Base-by-base conservation (phyloP, 805 yeast species). In the Clavispora fructus region DNA sequence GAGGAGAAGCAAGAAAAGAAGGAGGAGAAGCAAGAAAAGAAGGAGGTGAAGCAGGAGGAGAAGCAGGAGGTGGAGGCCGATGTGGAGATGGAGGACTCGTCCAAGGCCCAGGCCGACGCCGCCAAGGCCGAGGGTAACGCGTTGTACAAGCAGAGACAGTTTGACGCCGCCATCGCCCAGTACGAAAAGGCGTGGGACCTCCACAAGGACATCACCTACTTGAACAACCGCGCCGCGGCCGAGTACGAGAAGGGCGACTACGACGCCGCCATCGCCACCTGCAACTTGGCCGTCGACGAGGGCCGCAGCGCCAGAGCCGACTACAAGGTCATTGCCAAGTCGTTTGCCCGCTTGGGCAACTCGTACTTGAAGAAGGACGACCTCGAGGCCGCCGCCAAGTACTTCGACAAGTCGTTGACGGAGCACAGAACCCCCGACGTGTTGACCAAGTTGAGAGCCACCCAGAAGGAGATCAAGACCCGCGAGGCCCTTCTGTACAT, bases 361-460 rank as follows among this genome's bases (percentile, higher is more conserved):
- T 68, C 84, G 30, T 89, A 87, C 67, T 70, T 80, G 61, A 94
- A 94, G 69, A 71, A 78, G 63, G 85, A 80, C 50, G 85, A 92
- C 51, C 74, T 84, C 60, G 71, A 75, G 51, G 74, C 78, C 43
- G 97, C 99, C 17, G 82, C 82, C 51, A 85, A 82, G 61, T 79
- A 59, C 64, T 92, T 87, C 61, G 92, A 91, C 68, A 89, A 87
- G 68, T 87, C 98, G 1, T 75, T 94, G 62, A 94, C 98, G 40
- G 99, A 94, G 74, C 97, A 90, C 71, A 83, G 99, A 73, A 88
- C 96, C 19, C 96, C 98, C 25, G 97, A 90, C 48, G 87, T 88
- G 26, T 77, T 94, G 59, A 82, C 81, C 58, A 94, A 92, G 71
- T 79, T 94, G 62, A 85, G 98, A 71, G 67, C 82, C 14, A 77